Evolutionary conservation across 2,329 filamentous ascomycete species (phyloP).

Genomic region (Massarina eburnea): DNA sequence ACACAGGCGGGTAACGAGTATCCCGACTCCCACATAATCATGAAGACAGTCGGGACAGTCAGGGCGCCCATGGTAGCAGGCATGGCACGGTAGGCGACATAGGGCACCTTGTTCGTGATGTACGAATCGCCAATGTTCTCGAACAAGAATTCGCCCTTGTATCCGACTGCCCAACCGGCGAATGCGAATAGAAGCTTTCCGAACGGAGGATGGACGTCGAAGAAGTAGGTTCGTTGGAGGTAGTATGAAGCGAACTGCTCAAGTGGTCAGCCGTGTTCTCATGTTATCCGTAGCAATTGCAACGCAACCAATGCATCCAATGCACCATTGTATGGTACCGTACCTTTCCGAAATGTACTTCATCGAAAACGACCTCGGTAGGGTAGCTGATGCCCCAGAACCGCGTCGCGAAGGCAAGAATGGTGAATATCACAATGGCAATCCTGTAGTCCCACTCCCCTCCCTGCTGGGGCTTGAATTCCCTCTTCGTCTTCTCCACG

Average conservation of each 20-base stretch:
- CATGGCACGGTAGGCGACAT: constrained; percentile 92
- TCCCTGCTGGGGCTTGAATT: constrained; percentile 41
- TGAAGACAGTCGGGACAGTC: constrained; percentile 89
- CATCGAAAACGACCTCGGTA: constrained; percentile 96
- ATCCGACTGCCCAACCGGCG: constrained; percentile 96
- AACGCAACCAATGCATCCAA: neutral
- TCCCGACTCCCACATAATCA: constrained; percentile 99
- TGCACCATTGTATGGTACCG: constrained; percentile 23
- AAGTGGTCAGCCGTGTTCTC: constrained; percentile 18
- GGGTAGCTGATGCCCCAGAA: constrained; percentile 97
- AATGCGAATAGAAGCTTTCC: constrained; percentile 97
- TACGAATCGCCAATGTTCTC: constrained; percentile 99
- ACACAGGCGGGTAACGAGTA: constrained; percentile 94
- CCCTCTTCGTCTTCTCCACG: constrained; percentile 34
- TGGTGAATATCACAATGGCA: constrained; percentile 73
- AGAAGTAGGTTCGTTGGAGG: constrained; percentile 97
- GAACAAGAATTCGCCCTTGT: constrained; percentile 95
- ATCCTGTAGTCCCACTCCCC: constrained; percentile 85
- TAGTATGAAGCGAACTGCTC: constrained; percentile 66
- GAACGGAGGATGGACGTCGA: constrained; percentile 98
- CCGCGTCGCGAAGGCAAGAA: constrained; percentile 83
- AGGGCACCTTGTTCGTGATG: constrained; percentile 94
- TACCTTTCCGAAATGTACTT: constrained; percentile 99
- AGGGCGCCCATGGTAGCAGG: constrained; percentile 88
- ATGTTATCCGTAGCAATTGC: constrained; percentile 3